Evolutionary conservation across 305 asterid species (phyloP).

Genomic region (Euphrasia arctica): DNA sequence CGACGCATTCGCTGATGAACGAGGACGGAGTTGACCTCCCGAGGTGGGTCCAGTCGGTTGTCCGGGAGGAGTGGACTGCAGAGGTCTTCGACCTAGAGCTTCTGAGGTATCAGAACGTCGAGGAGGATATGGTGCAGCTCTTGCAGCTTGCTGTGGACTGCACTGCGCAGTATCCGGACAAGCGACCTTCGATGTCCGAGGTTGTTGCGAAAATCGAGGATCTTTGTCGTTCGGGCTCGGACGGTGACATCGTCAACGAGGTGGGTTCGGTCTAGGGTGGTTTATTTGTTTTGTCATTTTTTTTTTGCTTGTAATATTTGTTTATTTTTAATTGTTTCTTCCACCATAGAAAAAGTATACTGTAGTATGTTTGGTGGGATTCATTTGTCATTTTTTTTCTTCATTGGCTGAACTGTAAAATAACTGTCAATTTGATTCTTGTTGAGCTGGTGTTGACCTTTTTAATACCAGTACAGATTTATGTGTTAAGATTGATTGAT

Average conservation of each 20-base stretch:
- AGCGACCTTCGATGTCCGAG: constrained; percentile 76
- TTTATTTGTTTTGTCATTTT: constrained; percentile 32
- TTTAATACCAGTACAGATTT: constrained; percentile 12
- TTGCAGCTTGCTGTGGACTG: constrained; percentile 89
- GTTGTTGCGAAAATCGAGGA: constrained; percentile 57
- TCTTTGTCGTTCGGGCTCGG: constrained; percentile 41
- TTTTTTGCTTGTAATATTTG: constrained; percentile 16
- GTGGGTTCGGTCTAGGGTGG: constrained; percentile 16
- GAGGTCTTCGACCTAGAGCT: constrained; percentile 61
- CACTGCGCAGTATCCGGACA: constrained; percentile 83
- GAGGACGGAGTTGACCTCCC: constrained; percentile 68
- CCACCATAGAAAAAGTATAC: not conserved
- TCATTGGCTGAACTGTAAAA: constrained; percentile 43
- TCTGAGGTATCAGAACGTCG: constrained; percentile 62
- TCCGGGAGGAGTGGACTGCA: constrained; percentile 56
- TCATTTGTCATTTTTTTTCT: constrained; percentile 23
- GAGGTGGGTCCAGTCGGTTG: constrained; percentile 63
- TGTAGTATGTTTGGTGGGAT: constrained; percentile 26
- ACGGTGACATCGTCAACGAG: constrained; percentile 32
- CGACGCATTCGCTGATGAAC: constrained; percentile 44
- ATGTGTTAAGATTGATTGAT: not conserved
- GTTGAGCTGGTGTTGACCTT: constrained; percentile 31
- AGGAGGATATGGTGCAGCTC: constrained; percentile 94
- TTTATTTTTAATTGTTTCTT: not conserved
- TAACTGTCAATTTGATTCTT: constrained; percentile 34